phyloP scores from a whole-genome alignment of 2,329 filamentous ascomycete species.

The Pleomassaria siparia region DNA sequence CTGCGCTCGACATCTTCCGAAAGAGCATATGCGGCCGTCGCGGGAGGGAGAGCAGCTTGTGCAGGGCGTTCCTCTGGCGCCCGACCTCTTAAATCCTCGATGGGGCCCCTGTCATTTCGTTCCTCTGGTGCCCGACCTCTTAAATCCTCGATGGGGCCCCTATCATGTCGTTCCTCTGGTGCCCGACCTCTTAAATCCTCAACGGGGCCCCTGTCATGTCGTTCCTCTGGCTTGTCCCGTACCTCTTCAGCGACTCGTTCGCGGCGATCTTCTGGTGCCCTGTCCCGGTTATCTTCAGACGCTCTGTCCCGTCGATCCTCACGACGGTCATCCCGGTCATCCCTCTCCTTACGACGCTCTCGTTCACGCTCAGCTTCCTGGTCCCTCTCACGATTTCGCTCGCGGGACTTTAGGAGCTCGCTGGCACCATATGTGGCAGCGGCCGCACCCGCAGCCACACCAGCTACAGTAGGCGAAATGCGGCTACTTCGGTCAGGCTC shows the following conservation, averaged over 20 bases:
- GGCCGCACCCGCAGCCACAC: constrained; percentile 33
- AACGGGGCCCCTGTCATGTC: constrained; percentile 3
- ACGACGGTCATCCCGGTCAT: constrained; percentile 40
- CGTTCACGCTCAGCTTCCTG: constrained; percentile 47
- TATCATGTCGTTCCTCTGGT: constrained; percentile 21
- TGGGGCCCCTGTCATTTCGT: too few species aligned
- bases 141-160: constrained; percentile 1
- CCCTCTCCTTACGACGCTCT: constrained; percentile 26
- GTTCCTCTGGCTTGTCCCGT: constrained; percentile 7
- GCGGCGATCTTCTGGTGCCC: constrained; percentile 14
- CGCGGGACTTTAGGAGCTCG: constrained; percentile 32
- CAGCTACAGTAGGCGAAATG: constrained; percentile 22
- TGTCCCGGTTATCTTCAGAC: constrained; percentile 4
- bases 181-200: constrained; percentile 10
- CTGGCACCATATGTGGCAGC: constrained; percentile 34
- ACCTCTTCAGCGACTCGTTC: constrained; percentile 4
- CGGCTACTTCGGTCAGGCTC: constrained; percentile 11
- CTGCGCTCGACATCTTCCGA: constrained; percentile 24
- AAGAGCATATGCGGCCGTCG: constrained; percentile 17
- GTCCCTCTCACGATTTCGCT: constrained; percentile 34
- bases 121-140: constrained; percentile 18
- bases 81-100: constrained; percentile 8
- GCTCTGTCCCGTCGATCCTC: constrained; percentile 12
- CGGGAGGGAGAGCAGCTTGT: constrained; percentile 6
- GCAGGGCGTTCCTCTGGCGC: constrained; percentile 18